Conservation (phyloP, 768 basidiomycete species). For the Rhodotorula toruloides region DNA sequence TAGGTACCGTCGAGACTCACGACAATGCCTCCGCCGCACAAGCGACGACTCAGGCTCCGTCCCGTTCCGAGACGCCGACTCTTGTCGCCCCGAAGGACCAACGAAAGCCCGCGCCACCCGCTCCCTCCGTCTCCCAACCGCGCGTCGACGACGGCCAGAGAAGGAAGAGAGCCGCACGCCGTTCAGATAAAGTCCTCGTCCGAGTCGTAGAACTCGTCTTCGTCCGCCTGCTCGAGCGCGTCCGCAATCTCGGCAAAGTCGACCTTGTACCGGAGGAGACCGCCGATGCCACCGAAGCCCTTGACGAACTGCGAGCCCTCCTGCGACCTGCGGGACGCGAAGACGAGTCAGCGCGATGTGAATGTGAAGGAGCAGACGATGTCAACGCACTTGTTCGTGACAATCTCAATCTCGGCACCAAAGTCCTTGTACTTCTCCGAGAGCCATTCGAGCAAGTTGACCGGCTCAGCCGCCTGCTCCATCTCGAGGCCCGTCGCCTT, state of each 20-base stretch:
- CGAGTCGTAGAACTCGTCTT: slow-evolving; percentile 46
- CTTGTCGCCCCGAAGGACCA: not conserved
- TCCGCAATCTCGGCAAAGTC: slow-evolving; percentile 75
- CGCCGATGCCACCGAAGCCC: slow-evolving; percentile 97
- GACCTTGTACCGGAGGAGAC: slow-evolving; percentile 92
- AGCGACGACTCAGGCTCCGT: not conserved
- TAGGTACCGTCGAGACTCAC: not conserved
- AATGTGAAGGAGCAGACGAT: too few relatives aligned
- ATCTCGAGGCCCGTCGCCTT: slow-evolving; percentile 92
- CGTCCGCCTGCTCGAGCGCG: slow-evolving; percentile 44
- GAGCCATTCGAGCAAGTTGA: slow-evolving; percentile 93
- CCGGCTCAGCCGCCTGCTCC: slow-evolving; percentile 78
- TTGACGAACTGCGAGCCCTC: slow-evolving; percentile 98
- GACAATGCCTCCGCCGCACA: not conserved
- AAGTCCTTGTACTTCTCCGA: slow-evolving; percentile 98
- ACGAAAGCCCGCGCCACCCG: not conserved
- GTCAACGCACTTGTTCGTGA: slow-evolving; percentile 74
- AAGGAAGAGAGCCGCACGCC: slow-evolving; percentile 13
- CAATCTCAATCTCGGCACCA: slow-evolving; percentile 89
- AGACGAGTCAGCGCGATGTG: slow-evolving; percentile 58
- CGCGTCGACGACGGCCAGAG: not conserved
- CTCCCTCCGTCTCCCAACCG: slow-evolving; percentile 24
- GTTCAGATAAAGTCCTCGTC: slow-evolving; percentile 31
- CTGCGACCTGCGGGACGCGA: slow-evolving; percentile 80
- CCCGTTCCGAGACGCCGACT: not conserved